These are phyloP conservation scores for Fagopyrum esculentum DNA, from an alignment of 148 eudicot genomes.

Conservation along the genomic window DNA sequence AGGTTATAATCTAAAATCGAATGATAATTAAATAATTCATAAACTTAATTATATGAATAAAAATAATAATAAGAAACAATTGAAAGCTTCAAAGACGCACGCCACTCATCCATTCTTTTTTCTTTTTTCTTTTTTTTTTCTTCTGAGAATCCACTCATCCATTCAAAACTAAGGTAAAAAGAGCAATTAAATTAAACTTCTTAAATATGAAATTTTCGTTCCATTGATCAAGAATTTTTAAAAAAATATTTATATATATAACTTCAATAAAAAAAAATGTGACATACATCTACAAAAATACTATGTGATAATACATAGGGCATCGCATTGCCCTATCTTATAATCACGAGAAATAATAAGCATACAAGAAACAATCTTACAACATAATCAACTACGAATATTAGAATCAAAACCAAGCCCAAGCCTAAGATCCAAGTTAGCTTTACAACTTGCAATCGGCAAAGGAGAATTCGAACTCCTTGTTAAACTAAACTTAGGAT, in stretches of 20 bases:
- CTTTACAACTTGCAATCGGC: constrained; percentile 6
- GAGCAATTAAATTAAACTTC: neutral
- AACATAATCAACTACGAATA: constrained; percentile 1
- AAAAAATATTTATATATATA: neutral
- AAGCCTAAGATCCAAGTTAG: constrained; percentile 11
- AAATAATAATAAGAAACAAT: neutral
- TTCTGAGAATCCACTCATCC: neutral
- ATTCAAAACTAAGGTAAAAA: neutral
- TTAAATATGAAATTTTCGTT: neutral
- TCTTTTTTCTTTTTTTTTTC: too few relatives aligned
- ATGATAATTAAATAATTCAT: too few relatives aligned
- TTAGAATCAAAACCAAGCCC: constrained; percentile 10
- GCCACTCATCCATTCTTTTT: neutral
- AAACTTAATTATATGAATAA: too few relatives aligned
- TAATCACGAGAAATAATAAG: neutral
- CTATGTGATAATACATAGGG: constrained; percentile 1
- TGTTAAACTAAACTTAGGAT: neutral
- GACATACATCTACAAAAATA: neutral
- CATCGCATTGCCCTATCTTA: neutral
- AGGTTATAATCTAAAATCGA: too few relatives aligned
- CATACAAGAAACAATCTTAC: neutral
- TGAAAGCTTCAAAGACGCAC: neutral
- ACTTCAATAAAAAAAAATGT: neutral
- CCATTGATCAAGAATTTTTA: neutral
- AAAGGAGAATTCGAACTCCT: neutral